A percentile compares a stretch with the other conserved stretches of the same genome.
These are phyloP conservation scores for Barbarea vulgaris DNA, from an alignment of 345 rosid genomes.

Conservation along the genomic window DNA sequence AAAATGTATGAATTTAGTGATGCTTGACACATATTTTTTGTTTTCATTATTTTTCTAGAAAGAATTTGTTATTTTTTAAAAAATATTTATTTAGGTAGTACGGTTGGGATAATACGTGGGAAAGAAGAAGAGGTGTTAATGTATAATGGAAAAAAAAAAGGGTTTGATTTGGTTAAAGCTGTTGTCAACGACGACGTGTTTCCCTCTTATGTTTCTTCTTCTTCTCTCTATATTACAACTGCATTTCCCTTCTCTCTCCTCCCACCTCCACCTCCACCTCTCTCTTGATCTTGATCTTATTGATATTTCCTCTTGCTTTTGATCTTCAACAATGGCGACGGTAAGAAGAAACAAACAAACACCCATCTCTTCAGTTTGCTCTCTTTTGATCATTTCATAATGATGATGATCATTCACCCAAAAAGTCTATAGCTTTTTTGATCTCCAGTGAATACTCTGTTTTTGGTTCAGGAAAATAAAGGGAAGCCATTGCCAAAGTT, in stretches of 20 bases:
- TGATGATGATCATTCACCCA: neutral
- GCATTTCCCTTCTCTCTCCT: constrained; percentile 20
- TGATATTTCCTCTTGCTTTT: constrained; percentile 2
- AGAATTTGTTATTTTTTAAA: neutral
- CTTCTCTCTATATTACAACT: constrained; percentile 32
- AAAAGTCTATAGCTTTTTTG: neutral
- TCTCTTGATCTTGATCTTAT: constrained; percentile 15
- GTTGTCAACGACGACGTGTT: constrained; percentile 45
- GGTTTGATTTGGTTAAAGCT: constrained; percentile 38
- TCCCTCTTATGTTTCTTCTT: constrained; percentile 33
- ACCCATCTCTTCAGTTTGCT: neutral
- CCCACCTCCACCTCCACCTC: neutral
- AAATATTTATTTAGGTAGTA: neutral
- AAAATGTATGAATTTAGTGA: neutral
- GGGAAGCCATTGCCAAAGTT: constrained; percentile 60
- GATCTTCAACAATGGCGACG: constrained; percentile 39
- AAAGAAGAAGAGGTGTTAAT: constrained; percentile 26
- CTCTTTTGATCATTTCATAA: neutral
- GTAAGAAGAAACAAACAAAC: constrained; percentile 22
- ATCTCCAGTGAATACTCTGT: constrained; percentile 7
- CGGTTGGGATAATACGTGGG: constrained; percentile 24
- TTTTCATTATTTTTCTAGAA: neutral
- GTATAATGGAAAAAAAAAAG: neutral
- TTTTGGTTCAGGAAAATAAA: constrained; percentile 42
- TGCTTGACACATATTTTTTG: neutral